Conservation (phyloP, 345 rosid genomes). For the Salix exigua region DNA sequence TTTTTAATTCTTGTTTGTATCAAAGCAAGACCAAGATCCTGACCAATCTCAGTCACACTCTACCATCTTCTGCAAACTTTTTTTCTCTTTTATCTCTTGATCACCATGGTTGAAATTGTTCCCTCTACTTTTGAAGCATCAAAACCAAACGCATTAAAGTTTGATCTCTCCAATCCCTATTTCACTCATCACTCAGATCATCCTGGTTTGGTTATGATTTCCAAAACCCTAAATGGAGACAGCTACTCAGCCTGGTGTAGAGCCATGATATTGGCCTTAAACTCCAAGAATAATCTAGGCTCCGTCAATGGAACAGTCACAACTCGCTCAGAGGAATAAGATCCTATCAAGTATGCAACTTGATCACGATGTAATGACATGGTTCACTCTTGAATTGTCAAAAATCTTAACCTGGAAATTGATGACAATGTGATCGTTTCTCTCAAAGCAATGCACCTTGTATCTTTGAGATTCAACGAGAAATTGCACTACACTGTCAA, state of each 20-base stretch:
- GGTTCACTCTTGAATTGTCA: neutral
- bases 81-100: too few species aligned
- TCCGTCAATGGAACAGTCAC: neutral
- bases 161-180: neutral
- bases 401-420: neutral
- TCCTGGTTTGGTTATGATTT: neutral
- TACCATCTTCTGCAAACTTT: too few species aligned
- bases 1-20: too few species aligned
- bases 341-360: neutral
- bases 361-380: neutral
- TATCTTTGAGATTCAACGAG: neutral
- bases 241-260: neutral
- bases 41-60: too few species aligned
- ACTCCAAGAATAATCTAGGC: neutral
- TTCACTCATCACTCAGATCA: neutral
- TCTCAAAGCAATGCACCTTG: neutral
- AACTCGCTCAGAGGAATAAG: neutral
- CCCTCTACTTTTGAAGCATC: too few species aligned
- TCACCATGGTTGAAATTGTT: too few species aligned
- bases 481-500: too few species aligned
- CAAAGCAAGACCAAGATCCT: too few species aligned
- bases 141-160: too few species aligned
- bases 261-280: neutral
- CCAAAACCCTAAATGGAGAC: neutral
- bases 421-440: neutral